Evolutionary conservation across 1,284 basidiomycete genomes (phyloP).

Genomic region (Coriolopsis trogii): DNA sequence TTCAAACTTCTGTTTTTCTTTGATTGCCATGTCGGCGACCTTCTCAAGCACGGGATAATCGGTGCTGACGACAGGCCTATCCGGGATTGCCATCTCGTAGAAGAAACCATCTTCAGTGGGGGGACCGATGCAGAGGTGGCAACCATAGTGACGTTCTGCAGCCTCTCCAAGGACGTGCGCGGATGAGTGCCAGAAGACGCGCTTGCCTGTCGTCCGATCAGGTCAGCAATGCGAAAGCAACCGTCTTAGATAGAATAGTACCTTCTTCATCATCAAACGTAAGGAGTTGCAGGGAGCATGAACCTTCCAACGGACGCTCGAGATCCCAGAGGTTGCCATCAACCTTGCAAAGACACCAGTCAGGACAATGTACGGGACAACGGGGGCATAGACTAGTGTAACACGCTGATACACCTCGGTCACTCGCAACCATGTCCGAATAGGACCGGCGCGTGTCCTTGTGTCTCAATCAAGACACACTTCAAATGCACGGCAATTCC

Average conservation of each 20-base stretch:
- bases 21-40: constrained; percentile 85
- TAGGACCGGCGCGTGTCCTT: no score
- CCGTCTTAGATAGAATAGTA: constrained; percentile 26
- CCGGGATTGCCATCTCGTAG: constrained; percentile 94
- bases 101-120: constrained; percentile 99
- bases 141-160: constrained; percentile 95
- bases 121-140: constrained; percentile 96
- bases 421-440: no score
- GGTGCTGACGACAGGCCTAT: constrained; percentile 74
- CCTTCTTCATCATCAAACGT: constrained; percentile 97
- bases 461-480: no score
- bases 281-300: constrained; percentile 83
- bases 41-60: constrained; percentile 95
- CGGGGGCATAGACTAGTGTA: no score
- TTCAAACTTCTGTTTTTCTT: constrained; percentile 98
- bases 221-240: not conserved
- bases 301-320: constrained; percentile 88
- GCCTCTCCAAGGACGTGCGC: constrained; percentile 99
- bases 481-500: no score
- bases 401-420: no score
- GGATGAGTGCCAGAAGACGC: constrained; percentile 99
- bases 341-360: constrained; percentile 53
- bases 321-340: constrained; percentile 94
- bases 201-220: constrained; percentile 72
- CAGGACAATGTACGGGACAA: not conserved